Base-by-base conservation (phyloP, 768 basidiomycete genomes). In the Amanita pseudoporphyria region DNA sequence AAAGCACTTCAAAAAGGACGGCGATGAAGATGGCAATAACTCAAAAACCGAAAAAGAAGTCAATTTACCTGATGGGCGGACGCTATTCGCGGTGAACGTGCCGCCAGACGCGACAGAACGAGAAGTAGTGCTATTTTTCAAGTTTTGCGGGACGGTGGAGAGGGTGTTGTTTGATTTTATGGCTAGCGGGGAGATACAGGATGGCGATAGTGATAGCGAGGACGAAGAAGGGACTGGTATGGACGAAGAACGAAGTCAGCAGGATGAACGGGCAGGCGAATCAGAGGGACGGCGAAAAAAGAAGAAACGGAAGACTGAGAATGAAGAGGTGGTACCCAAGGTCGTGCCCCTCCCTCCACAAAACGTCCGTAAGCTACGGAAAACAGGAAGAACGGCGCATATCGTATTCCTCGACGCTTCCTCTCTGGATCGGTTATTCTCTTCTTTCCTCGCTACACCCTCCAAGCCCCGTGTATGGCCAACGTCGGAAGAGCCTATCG, bases 61-160 rank as follows among this genome's bases (percentile, higher is more conserved):
- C 13, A 12, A 42, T 46, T 69, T 55, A 62, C 73, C 73, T 4
- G 59, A 78, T 28, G 80, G 76, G 13, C 76, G 91, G 38, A 94
- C 91, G 0, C 71, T 95, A 9, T 97, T 97, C 59, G 67, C 94
- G 2, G 87, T 87, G 48, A 96, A 97, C 58, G 67, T 94, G 5
- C 92, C 94, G 1, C 83, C 90, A 49, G 91, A 95, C 62, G 79
- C 88, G 3, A 87, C 88, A 1, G 87, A 88, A 56, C 73, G 87
- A 32, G 89, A 92, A 58, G 65, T 96, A 0, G 69, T 79, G 2
- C 65, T 77, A 9, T 69, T 96, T n/a, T 94, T 94, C 71, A 82
- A 82, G 59, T 58, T 72, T 19, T 80, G 75, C 49, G 92, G 93
- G 19, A 82, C 81, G 0, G 73, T 94, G 14, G 93, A 95, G 63